These are phyloP conservation scores for Candida sp. DNA, from an alignment of 1,139 yeast genomes.

Conservation along the genomic window DNA sequence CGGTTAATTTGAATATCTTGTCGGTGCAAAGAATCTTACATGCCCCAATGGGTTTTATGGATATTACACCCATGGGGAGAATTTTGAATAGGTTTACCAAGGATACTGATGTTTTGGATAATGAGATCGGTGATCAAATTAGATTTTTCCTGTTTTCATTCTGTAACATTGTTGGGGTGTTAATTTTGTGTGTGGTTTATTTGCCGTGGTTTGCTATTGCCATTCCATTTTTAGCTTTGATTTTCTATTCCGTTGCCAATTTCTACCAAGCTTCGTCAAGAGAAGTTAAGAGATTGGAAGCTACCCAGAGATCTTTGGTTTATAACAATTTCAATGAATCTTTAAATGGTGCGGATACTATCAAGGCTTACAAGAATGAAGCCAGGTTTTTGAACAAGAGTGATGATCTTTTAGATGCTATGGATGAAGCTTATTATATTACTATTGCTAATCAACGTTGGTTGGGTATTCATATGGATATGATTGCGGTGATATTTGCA, in stretches of 20 bases:
- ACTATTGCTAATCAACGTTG: conserved; percentile 75
- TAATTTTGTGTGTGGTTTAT: conserved; percentile 64
- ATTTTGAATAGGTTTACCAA: conserved; percentile 64
- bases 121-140: conserved; percentile 61
- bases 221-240: conserved; percentile 49
- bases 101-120: conserved; percentile 82
- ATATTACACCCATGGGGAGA: conserved; percentile 60
- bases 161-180: conserved; percentile 57
- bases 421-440: conserved; percentile 71
- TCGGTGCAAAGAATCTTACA: conserved; percentile 42
- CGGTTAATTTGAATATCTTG: conserved; percentile 38
- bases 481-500: conserved; percentile 44
- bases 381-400: conserved; percentile 50
- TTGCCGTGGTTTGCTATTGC: conserved; percentile 77
- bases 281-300: conserved; percentile 42
- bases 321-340: conserved; percentile 72
- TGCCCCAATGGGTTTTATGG: conserved; percentile 59
- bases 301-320: conserved; percentile 33
- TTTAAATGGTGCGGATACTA: conserved; percentile 67
- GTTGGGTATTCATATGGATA: conserved; percentile 65
- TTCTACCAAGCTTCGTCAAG: conserved; percentile 49
- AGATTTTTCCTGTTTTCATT: conserved; percentile 49
- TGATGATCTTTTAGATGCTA: conserved; percentile 49
- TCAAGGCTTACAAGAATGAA: conserved; percentile 56
- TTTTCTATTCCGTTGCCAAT: conserved; percentile 49